These are phyloP conservation scores for Hericium rajendrae DNA, from an alignment of 768 basidiomycete genomes.

Conservation along the genomic window DNA sequence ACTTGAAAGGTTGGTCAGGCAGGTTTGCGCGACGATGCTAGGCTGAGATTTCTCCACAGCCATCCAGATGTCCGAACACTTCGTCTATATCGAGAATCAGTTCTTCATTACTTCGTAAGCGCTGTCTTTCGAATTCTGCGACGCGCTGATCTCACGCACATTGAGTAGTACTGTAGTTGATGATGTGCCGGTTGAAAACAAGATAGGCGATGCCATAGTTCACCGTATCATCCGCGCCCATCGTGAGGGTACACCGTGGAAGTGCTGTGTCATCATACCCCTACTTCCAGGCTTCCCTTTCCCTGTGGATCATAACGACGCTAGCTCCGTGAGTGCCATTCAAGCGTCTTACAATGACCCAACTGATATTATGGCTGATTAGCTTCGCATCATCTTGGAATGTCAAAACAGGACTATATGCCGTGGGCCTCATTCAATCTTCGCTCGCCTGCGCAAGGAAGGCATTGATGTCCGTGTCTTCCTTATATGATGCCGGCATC, in stretches of 20 bases:
- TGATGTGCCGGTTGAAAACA: conserved; percentile 83
- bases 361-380: conserved; percentile 4
- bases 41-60: conserved; percentile 32
- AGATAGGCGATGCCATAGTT: conserved; percentile 90
- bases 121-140: neutral
- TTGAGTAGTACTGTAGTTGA: conserved; percentile 63
- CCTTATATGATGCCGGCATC: neutral
- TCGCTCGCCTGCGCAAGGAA: conserved; percentile 72
- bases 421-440: conserved; percentile 89
- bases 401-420: conserved; percentile 87
- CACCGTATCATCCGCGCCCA: conserved; percentile 86
- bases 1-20: conserved; percentile 58
- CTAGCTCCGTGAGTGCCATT: conserved; percentile 59
- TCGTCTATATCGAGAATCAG: conserved; percentile 97
- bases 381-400: conserved; percentile 92
- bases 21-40: neutral
- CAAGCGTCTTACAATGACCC: neutral
- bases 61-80: conserved; percentile 90
- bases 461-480: conserved; percentile 67
- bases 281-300: conserved; percentile 89
- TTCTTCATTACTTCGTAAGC: conserved; percentile 84
- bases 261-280: conserved; percentile 87
- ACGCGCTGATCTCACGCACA: neutral
- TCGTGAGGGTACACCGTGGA: conserved; percentile 74
- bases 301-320: conserved; percentile 88